Evolutionary conservation across 305 asterid species (phyloP).

Genomic region (Solanum hybrid): DNA sequence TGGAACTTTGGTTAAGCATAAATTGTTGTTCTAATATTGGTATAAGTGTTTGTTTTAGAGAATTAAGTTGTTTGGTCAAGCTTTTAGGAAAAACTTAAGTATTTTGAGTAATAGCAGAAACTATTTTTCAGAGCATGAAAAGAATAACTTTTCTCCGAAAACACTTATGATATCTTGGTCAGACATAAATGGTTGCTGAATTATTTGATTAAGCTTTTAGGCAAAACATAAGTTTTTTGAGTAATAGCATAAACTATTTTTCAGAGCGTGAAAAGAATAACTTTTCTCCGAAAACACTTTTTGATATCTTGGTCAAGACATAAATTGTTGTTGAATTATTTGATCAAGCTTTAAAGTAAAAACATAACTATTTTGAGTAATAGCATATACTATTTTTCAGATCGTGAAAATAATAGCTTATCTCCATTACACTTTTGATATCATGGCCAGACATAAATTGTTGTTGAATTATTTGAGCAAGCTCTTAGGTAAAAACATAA

Average conservation of each 20-base stretch:
- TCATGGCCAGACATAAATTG: background rate
- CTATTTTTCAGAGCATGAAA: no score
- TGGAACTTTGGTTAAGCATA: background rate
- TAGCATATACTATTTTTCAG: no score
- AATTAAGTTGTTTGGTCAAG: background rate
- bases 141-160: background rate
- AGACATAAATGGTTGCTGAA: background rate
- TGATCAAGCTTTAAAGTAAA: background rate
- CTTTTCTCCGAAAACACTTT: background rate
- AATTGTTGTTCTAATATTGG: background rate
- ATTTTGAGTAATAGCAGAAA: background rate
- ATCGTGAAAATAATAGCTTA: no score
- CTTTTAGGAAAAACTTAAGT: background rate
- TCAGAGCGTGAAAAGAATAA: no score
- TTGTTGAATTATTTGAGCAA: background rate
- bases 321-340: background rate
- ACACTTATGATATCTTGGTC: background rate
- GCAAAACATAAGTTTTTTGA: background rate
- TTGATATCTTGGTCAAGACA: no score
- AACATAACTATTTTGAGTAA: background rate
- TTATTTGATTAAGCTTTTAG: background rate
- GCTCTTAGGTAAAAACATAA: background rate
- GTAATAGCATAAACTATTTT: background rate
- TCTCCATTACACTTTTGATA: background rate
- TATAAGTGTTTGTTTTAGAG: background rate